Base-by-base conservation (phyloP, 352 stramenopile species). In the Pythium sukuiense region DNA sequence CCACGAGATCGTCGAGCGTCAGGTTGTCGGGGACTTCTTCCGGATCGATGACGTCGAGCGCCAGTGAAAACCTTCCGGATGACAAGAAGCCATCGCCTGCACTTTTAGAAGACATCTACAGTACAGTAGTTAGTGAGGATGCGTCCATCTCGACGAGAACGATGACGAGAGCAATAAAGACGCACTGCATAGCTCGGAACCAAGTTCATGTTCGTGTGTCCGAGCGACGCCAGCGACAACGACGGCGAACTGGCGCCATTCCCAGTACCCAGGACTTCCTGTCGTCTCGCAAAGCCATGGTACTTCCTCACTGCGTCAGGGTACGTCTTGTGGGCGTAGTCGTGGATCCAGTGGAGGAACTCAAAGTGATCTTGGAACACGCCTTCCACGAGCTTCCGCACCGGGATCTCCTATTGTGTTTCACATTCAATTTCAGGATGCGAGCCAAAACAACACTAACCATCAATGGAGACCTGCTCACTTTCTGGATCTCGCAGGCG, bases 361-460 rank as follows among this genome's bases (percentile, higher is more conserved):
- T 91, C 82, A 59, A 93, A 91, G 69, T 93, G 85, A 61, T 91
- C 85, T 33, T 93, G 85, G 59, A 93, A 93, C 12, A 91, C 67
- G 16, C 85, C 85, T 20, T 83, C 67, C 14, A 88, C 71, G 18
- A 91, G 70, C 65, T 93, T 90, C 55, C 73, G 75, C 20, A 88
- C 72, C 1, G 82, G 79, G 12, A 93, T 78, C 56, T 93, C 83
- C 83, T 91, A 48, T 13, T 1, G 24, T 11, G 20, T 24, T 24
- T 24, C 4, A 26, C n/a, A 49, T 6, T 49, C 16, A 49, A 49
- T 26, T 20, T 49, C 43, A 49, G 43, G 24, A 49, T 26, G 7
- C 9, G 49, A 33, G 24, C 16, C n/a, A 41, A 14, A 14, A 61
- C 8, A 67, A 6, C 8, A 66, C 30, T n/a, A n/a, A 12, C 7